Percentiles rank a stretch among this genome's conserved stretches.
These are phyloP conservation scores for Piper betle DNA, from an alignment of 164 flowering plant genomes.

Conservation along the genomic window DNA sequence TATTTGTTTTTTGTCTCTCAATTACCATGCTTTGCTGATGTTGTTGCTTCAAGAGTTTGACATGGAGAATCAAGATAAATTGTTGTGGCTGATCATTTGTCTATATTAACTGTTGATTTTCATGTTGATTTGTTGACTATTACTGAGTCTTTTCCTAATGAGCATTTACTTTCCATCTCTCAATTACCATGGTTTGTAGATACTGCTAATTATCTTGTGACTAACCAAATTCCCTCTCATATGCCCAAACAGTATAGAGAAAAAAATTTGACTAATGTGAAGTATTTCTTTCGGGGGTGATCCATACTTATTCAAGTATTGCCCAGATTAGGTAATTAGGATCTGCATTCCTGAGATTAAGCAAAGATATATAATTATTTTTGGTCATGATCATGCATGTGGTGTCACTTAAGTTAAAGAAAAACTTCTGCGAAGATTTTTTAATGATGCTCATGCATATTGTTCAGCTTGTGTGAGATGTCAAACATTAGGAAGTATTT, in stretches of 20 bases:
- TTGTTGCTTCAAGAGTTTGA: neutral
- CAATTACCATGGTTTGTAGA: too few relatives aligned
- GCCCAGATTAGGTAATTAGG: too few relatives aligned
- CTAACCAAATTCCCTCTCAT: too few relatives aligned
- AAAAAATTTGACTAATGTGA: neutral
- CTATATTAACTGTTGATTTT: neutral
- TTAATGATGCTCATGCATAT: neutral
- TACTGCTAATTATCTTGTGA: too few relatives aligned
- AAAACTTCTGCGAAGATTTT: neutral
- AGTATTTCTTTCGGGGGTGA: neutral
- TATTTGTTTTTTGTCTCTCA: too few relatives aligned
- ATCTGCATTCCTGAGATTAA: neutral
- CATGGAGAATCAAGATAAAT: neutral
- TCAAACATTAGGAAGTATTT: neutral
- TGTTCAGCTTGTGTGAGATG: neutral
- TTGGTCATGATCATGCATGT: neutral
- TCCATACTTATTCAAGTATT: neutral
- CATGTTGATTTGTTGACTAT: neutral
- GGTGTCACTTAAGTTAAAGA: neutral
- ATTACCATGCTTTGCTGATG: neutral
- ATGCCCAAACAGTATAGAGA: neutral
- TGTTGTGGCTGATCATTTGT: neutral
- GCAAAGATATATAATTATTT: neutral
- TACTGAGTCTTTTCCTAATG: neutral
- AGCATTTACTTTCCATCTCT: neutral